Conservation (phyloP, 2,329 filamentous ascomycete species). For the Claviceps citrina region DNA sequence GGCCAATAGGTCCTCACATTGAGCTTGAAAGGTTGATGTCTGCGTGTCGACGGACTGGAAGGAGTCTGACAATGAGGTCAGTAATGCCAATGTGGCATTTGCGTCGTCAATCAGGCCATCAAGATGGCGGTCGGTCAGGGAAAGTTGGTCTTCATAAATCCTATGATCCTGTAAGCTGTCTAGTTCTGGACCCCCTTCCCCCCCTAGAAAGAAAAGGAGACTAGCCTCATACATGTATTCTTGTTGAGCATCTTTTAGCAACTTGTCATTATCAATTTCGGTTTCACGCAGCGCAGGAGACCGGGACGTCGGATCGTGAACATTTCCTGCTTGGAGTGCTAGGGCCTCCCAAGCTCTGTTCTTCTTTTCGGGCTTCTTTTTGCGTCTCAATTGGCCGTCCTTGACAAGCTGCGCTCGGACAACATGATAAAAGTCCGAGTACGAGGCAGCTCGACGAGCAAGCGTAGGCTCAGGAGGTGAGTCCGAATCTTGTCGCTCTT, state of each 20-base stretch:
- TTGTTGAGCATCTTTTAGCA: slow-evolving; percentile 70
- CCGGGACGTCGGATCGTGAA: slow-evolving; percentile 13
- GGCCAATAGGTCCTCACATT: slow-evolving; percentile 73
- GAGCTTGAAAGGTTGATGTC: slow-evolving; percentile 81
- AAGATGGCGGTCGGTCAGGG: slow-evolving; percentile 67
- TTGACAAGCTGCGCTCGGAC: slow-evolving; percentile 41
- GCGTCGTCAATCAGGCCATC: slow-evolving; percentile 66
- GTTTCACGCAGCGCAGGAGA: slow-evolving; percentile 9
- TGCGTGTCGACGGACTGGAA: slow-evolving; percentile 80
- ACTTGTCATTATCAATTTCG: slow-evolving; percentile 43
- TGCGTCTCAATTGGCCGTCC: slow-evolving; percentile 27
- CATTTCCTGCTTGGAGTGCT: slow-evolving; percentile 8
- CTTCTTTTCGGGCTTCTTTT: slow-evolving; percentile 21
- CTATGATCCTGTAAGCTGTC: slow-evolving; percentile 27
- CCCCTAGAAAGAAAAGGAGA: too few relatives aligned
- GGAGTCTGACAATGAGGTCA: slow-evolving; percentile 67
- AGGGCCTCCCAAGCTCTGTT: slow-evolving; percentile 37
- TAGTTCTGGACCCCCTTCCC: too few relatives aligned
- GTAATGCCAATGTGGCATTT: slow-evolving; percentile 55
- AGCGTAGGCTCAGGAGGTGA: slow-evolving; percentile 52
- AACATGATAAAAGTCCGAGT: slow-evolving; percentile 59
- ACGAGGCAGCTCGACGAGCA: slow-evolving; percentile 53
- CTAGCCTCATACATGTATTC: slow-evolving; percentile 56
- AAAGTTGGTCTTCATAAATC: slow-evolving; percentile 66
- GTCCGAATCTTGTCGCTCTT: slow-evolving; percentile 38